Conservation (phyloP, 768 basidiomycete species). For the Suillus luteus region DNA sequence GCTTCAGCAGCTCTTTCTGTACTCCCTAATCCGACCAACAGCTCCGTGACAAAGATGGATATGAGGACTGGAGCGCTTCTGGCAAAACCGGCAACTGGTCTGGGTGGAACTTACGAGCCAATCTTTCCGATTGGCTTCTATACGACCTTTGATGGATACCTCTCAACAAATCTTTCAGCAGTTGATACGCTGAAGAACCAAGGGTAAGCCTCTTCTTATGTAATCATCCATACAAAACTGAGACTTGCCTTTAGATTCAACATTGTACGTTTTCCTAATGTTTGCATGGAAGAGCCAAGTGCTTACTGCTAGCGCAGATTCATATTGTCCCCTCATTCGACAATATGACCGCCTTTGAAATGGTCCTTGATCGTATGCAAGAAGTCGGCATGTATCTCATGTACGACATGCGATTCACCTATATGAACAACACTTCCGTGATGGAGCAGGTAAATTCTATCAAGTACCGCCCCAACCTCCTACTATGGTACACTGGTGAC, state of each 20-base stretch:
- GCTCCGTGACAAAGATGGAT: conserved; percentile 66
- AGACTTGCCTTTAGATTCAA: conserved; percentile 13
- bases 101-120: conserved; percentile 49
- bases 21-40: conserved; percentile 50
- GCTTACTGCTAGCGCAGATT: conserved; percentile 39
- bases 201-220: conserved; percentile 21
- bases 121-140: conserved; percentile 50
- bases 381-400: conserved; percentile 70
- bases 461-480: conserved; percentile 66
- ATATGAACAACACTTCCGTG: conserved; percentile 64
- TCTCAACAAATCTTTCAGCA: conserved; percentile 24
- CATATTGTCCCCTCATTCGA: conserved; percentile 72
- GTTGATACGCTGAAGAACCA: conserved; percentile 36
- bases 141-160: conserved; percentile 42
- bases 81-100: conserved; percentile 53
- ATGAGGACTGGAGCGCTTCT: conserved; percentile 57
- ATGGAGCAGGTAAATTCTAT: conserved; percentile 68
- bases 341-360: conserved; percentile 56
- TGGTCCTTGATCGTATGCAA: conserved; percentile 71
- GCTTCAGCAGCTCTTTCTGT: conserved; percentile 48
- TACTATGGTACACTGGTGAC: conserved; percentile 75
- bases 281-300: neutral
- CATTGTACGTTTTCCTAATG: conserved; percentile 33
- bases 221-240: neutral
- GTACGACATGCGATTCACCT: conserved; percentile 81